phyloP scores from a whole-genome alignment of 768 basidiomycete genomes.

The Mycena galopus region DNA sequence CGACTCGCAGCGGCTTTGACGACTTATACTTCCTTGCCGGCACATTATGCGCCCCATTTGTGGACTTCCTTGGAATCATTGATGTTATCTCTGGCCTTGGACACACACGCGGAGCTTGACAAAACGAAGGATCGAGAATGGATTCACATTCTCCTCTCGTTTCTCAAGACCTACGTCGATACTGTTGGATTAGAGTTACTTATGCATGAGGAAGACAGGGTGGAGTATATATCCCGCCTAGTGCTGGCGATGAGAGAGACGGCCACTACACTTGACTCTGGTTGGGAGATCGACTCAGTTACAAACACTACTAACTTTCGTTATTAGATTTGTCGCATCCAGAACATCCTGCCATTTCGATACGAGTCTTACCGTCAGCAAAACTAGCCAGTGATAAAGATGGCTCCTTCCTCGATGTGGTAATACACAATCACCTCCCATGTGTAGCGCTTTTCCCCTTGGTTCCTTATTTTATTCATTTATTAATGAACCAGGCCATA shows the following conservation, averaged over 20 bases:
- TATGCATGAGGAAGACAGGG: slow-evolving; percentile 63
- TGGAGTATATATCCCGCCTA: slow-evolving; percentile 65
- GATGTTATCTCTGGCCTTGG: slow-evolving; percentile 82
- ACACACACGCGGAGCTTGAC: slow-evolving; percentile 70
- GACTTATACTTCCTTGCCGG: slow-evolving; percentile 84
- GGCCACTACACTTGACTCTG: slow-evolving; percentile 65
- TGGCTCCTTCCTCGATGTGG: slow-evolving; percentile 71
- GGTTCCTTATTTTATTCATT: slow-evolving; percentile 18
- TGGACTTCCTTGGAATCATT: slow-evolving; percentile 87
- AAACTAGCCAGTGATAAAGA: slow-evolving; percentile 71
- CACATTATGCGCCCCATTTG: slow-evolving; percentile 84
- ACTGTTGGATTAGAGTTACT: slow-evolving; percentile 66
- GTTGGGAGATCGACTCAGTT: slow-evolving; percentile 48
- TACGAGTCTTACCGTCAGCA: slow-evolving; percentile 63
- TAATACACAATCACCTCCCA: slow-evolving; percentile 75
- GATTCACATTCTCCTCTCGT: slow-evolving; percentile 83
- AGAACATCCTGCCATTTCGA: slow-evolving; percentile 77
- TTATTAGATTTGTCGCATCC: slow-evolving; percentile 71
- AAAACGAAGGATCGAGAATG: slow-evolving; percentile 80
- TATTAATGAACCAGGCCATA: slow-evolving; percentile 61
- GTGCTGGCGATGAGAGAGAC: slow-evolving; percentile 63
- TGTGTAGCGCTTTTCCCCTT: slow-evolving; percentile 63
- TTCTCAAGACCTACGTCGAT: slow-evolving; percentile 77
- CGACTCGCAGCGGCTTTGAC: slow-evolving; percentile 72
- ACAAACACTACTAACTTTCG: slow-evolving; percentile 9